phyloP scores from a whole-genome alignment of 2,329 filamentous ascomycete species.

The Calycina herbarum region DNA sequence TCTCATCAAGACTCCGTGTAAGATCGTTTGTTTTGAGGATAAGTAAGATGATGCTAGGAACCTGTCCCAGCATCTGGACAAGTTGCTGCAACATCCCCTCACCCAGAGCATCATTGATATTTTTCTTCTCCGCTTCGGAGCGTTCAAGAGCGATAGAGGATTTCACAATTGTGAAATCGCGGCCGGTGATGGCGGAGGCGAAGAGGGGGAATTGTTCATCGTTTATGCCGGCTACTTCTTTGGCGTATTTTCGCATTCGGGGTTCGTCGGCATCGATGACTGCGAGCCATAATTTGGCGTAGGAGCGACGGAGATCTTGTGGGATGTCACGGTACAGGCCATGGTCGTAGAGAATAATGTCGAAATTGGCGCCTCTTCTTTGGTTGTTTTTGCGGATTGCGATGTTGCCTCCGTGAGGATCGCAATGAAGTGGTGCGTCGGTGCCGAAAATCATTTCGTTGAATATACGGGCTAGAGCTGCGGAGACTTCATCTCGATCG shows the following conservation, averaged over 20 bases:
- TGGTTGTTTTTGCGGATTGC: conserved; percentile 79
- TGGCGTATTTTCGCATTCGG: conserved; percentile 83
- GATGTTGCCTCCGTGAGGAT: conserved; percentile 95
- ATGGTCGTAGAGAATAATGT: conserved; percentile 95
- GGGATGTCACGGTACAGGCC: conserved; percentile 95
- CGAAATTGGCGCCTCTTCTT: conserved; percentile 72
- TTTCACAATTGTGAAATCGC: conserved; percentile 79
- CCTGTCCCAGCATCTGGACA: conserved; percentile 82
- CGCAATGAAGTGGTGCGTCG: conserved; percentile 87
- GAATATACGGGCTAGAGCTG: conserved; percentile 86
- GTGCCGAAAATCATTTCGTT: conserved; percentile 99
- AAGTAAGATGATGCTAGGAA: conserved; percentile 87
- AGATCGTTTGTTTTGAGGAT: conserved; percentile 98
- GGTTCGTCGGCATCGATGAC: conserved; percentile 87
- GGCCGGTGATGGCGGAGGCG: conserved; percentile 91
- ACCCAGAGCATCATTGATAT: conserved; percentile 80
- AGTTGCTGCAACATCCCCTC: conserved; percentile 88
- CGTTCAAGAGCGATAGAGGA: conserved; percentile 55
- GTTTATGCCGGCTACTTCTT: conserved; percentile 83
- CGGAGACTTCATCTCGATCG: conserved; percentile 92
- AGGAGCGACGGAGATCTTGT: conserved; percentile 72
- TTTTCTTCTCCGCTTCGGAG: conserved; percentile 76
- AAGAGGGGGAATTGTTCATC: conserved; percentile 94
- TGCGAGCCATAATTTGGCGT: conserved; percentile 96
- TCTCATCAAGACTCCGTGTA: conserved; percentile 90